Conservation (phyloP, 441 rosid genomes). For the Croton setiger region DNA sequence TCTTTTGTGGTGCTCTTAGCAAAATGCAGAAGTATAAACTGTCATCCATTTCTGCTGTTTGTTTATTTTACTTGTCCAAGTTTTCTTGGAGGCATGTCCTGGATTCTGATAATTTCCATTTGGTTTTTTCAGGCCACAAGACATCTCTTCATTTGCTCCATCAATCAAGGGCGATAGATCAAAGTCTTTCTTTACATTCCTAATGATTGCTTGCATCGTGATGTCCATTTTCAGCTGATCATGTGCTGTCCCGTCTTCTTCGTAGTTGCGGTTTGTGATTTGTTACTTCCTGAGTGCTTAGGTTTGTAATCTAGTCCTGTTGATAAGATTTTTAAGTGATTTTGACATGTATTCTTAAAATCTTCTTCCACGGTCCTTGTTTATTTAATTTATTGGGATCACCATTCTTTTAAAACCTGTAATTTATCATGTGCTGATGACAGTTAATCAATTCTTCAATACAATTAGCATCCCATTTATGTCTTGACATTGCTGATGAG, state of each 20-base stretch:
- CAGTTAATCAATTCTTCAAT: slow-evolving; percentile 30
- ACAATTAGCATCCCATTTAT: slow-evolving; percentile 17
- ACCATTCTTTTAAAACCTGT: slow-evolving; percentile 40
- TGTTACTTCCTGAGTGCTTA: slow-evolving; percentile 23
- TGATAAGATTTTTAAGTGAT: slow-evolving; percentile 29
- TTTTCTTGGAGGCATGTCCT: not conserved
- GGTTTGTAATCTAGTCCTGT: slow-evolving; percentile 36
- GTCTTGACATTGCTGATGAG: not conserved
- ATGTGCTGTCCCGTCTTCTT: slow-evolving; percentile 11
- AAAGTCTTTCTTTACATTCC: slow-evolving; percentile 31
- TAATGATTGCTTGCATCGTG: slow-evolving; percentile 30
- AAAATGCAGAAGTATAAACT: slow-evolving; percentile 62
- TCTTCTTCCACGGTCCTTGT: slow-evolving; percentile 20
- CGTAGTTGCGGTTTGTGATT: slow-evolving; percentile 20
- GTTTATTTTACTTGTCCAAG: not conserved
- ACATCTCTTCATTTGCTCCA: slow-evolving; percentile 49
- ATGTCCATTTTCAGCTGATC: slow-evolving; percentile 30
- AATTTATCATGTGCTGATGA: slow-evolving; percentile 27
- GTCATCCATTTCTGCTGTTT: not conserved
- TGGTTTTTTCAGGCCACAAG: slow-evolving; percentile 55
- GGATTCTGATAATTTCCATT: slow-evolving; percentile 10
- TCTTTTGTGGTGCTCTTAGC: slow-evolving; percentile 77
- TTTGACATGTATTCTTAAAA: slow-evolving; percentile 27
- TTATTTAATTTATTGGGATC: slow-evolving; percentile 29
- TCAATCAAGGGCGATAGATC: slow-evolving; percentile 29